Evolutionary conservation across 306 rosid species (phyloP).

Genomic region (Cicer cuneatum): DNA sequence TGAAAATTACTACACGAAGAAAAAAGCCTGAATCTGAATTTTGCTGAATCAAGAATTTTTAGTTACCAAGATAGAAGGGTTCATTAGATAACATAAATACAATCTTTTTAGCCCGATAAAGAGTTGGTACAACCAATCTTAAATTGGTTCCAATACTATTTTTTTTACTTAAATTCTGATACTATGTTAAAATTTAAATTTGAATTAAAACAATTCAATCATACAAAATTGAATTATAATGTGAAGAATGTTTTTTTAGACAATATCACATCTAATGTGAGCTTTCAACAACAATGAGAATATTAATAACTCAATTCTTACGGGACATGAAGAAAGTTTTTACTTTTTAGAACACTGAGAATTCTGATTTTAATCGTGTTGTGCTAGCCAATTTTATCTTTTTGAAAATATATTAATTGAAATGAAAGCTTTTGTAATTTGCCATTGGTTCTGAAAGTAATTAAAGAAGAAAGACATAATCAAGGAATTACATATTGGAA

Average conservation of each 20-base stretch:
- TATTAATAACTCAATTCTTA: not conserved
- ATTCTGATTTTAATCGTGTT: not conserved
- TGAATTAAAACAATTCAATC: too few species aligned
- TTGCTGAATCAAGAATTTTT: not conserved
- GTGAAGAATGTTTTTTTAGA: too few species aligned
- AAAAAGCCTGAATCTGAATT: slow-evolving; percentile 28
- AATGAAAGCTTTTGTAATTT: slow-evolving; percentile 2
- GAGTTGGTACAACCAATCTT: too few species aligned
- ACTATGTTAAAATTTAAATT: too few species aligned
- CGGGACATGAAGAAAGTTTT: not conserved
- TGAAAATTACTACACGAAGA: slow-evolving; percentile 14
- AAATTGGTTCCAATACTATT: too few species aligned
- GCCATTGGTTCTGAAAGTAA: not conserved
- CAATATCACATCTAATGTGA: too few species aligned
- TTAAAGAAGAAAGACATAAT: slow-evolving; percentile 22
- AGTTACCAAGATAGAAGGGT: not conserved
- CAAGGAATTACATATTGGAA: slow-evolving; percentile 38
- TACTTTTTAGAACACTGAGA: not conserved
- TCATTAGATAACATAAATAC: too few species aligned
- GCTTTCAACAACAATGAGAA: too few species aligned
- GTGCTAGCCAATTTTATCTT: not conserved
- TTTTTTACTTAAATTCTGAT: too few species aligned
- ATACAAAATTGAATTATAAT: too few species aligned
- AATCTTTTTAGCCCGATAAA: too few species aligned
- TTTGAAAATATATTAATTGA: not conserved